Conservation (phyloP, 352 stramenopile genomes). For the Phytopythium mirpurense region DNA sequence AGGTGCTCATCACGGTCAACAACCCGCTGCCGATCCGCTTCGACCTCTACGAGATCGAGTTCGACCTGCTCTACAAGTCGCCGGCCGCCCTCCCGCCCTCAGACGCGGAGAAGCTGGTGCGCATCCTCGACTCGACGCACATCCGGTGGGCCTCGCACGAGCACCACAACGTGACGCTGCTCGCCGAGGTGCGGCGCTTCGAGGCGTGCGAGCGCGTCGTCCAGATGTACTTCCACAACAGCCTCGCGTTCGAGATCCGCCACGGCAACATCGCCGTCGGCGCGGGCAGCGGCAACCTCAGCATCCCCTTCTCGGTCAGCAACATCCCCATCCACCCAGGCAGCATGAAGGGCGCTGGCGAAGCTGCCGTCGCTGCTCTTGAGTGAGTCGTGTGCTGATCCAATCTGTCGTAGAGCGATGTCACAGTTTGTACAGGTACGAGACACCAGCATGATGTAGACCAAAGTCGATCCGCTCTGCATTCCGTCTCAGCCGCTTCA, state of each 20-base stretch:
- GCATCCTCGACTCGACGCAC: constrained; percentile 43
- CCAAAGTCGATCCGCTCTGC: not conserved
- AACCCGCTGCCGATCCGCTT: constrained; percentile 80
- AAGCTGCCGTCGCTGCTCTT: not conserved
- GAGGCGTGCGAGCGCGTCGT: constrained; percentile 61
- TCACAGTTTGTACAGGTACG: not conserved
- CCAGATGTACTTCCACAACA: constrained; percentile 54
- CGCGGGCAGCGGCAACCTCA: constrained; percentile 58
- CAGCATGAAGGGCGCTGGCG: constrained; percentile 1
- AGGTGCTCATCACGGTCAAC: constrained; percentile 68
- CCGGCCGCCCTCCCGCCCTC: not conserved
- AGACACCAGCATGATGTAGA: not conserved
- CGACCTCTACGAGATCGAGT: constrained; percentile 58
- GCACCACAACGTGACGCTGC: constrained; percentile 59
- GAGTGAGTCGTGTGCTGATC: not conserved
- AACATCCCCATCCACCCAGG: constrained; percentile 63
- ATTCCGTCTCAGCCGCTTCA: not conserved
- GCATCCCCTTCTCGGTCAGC: constrained; percentile 60
- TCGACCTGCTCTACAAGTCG: constrained; percentile 60
- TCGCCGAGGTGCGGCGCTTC: constrained; percentile 48
- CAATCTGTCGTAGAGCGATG: not conserved
- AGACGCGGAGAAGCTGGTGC: constrained; percentile 17
- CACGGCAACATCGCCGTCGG: constrained; percentile 52
- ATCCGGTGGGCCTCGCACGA: constrained; percentile 58
- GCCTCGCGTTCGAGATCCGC: constrained; percentile 63